These are phyloP conservation scores for Aspergillus felis DNA, from an alignment of 2,329 filamentous ascomycete species.

Conservation along the genomic window DNA sequence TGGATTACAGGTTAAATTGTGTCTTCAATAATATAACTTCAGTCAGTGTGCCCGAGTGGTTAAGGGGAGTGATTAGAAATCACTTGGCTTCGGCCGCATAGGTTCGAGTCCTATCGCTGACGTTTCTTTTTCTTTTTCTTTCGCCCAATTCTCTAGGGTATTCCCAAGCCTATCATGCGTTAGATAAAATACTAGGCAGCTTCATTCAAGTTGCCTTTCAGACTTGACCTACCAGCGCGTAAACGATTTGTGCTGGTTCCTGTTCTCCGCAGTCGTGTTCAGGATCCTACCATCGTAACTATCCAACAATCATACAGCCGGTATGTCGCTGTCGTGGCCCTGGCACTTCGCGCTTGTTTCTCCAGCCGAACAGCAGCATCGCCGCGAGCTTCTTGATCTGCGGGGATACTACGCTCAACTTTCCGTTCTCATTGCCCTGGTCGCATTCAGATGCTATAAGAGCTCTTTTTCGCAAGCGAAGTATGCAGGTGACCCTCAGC, in stretches of 20 bases:
- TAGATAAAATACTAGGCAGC: too few relatives aligned
- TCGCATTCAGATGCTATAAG: slow-evolving; percentile 37
- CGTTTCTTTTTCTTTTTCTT: too few relatives aligned
- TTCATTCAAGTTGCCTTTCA: neutral
- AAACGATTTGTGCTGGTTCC: neutral
- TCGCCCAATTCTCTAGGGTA: neutral
- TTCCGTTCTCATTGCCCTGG: slow-evolving; percentile 46
- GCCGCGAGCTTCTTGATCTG: slow-evolving; percentile 51
- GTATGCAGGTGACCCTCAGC: slow-evolving; percentile 1
- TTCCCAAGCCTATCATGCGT: too few relatives aligned
- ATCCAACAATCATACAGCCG: neutral
- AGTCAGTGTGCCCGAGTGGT: neutral
- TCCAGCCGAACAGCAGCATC: slow-evolving; percentile 46
- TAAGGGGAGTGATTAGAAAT: slow-evolving; percentile 1
- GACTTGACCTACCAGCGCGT: neutral
- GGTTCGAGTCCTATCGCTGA: slow-evolving; percentile 1
- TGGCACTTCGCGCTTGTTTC: slow-evolving; percentile 54
- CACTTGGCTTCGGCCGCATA: slow-evolving; percentile 3
- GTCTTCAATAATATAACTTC: neutral
- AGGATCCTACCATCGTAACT: neutral
- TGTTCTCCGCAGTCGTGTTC: too few relatives aligned
- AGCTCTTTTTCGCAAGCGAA: slow-evolving; percentile 5
- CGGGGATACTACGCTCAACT: slow-evolving; percentile 55
- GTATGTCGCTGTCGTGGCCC: slow-evolving; percentile 32
- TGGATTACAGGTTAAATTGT: too few relatives aligned